Evolutionary conservation across 1,139 yeast species (phyloP).

Genomic region (Magnusiomyces clavatus): DNA sequence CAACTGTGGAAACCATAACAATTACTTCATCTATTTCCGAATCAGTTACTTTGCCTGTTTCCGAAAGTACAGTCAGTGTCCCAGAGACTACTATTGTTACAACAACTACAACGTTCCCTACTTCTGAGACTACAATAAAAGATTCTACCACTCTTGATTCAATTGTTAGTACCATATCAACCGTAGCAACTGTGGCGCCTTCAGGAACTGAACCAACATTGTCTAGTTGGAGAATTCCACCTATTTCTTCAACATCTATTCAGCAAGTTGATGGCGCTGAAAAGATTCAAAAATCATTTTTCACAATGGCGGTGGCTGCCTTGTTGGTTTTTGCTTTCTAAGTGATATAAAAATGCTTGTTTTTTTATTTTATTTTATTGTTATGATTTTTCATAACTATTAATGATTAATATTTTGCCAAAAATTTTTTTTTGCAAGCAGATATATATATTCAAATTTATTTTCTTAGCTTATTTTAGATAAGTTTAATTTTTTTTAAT

Average conservation of each 20-base stretch:
- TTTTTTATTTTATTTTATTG: not conserved
- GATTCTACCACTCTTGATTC: not conserved
- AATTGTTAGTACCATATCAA: not conserved
- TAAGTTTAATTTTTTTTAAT: not conserved
- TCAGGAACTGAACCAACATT: not conserved
- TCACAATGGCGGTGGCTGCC: not conserved
- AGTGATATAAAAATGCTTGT: not conserved
- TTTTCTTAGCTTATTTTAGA: too few species aligned
- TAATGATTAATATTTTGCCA: not conserved
- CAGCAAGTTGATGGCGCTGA: not conserved
- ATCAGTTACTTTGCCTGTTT: not conserved
- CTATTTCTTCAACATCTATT: not conserved
- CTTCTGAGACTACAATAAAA: not conserved
- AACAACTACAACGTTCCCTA: not conserved
- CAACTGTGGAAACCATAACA: not conserved
- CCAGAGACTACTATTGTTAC: not conserved
- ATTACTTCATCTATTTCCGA: not conserved
- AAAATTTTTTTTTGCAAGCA: not conserved
- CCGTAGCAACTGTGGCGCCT: not conserved
- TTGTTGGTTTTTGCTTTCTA: not conserved
- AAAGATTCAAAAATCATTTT: not conserved
- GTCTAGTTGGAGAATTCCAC: not conserved
- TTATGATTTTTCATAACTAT: not conserved
- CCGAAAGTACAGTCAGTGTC: not conserved
- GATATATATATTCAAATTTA: not conserved